Conservation (phyloP, 768 basidiomycete genomes). For the Tricholoma bakamatsutake region DNA sequence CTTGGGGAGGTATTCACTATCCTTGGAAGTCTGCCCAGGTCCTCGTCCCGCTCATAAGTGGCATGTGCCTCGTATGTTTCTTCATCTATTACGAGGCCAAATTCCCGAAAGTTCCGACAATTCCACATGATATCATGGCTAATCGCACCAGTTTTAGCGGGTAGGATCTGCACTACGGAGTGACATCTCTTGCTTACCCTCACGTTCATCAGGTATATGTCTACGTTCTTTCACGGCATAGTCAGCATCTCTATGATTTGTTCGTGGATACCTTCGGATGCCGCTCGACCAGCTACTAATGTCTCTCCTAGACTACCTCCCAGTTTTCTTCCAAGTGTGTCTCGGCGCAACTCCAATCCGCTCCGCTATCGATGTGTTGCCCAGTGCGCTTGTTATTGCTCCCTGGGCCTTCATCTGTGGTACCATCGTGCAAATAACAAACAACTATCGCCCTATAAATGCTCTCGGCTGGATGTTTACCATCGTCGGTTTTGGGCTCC, state of each 20-base stretch:
- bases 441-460: not conserved
- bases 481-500: not conserved
- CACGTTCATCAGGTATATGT: not conserved
- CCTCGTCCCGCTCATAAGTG: constrained; percentile 38
- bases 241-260: not conserved
- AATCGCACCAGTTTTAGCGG: not conserved
- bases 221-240: not conserved
- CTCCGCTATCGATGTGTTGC: not conserved
- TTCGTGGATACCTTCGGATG: not conserved
- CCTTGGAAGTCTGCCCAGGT: constrained; percentile 36
- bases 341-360: not conserved
- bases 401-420: not conserved
- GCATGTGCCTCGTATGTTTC: constrained; percentile 27
- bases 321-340: constrained; percentile 4
- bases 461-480: not conserved
- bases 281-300: not conserved
- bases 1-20: constrained; percentile 41
- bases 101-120: constrained; percentile 17
- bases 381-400: not conserved
- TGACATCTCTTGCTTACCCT: not conserved
- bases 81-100: constrained; percentile 36
- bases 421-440: not conserved
- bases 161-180: not conserved
- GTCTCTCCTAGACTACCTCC: not conserved
- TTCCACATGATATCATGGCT: not conserved